Percentiles rank a stretch among this genome's conserved stretches.
Evolutionary conservation across 2,329 filamentous ascomycete species (phyloP).

Genomic region (Acephala macrosclerotiorum): DNA sequence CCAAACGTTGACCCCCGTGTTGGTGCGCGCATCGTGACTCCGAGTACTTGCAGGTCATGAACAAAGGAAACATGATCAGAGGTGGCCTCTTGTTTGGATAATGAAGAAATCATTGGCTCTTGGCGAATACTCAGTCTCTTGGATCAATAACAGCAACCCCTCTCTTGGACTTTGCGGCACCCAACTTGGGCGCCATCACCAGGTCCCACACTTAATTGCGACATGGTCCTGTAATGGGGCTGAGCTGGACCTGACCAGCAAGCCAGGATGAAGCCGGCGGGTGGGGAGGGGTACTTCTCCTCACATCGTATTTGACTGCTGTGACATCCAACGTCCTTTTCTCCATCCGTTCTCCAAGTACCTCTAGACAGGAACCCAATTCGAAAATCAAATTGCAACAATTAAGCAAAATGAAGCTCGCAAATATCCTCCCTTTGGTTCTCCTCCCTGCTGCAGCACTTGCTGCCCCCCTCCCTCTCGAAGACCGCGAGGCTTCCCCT

Average conservation of each 20-base stretch:
- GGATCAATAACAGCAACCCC: background rate
- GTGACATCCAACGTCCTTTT: background rate
- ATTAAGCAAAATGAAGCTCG: background rate
- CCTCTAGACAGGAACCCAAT: background rate
- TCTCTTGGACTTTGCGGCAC: background rate
- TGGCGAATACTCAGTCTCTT: background rate
- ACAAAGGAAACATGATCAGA: background rate
- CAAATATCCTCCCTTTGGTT: background rate
- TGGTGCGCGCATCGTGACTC: background rate
- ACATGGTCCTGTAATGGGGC: background rate
- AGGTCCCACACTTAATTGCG: background rate
- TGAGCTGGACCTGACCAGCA: slow-evolving; percentile 2
- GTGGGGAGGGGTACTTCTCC: background rate
- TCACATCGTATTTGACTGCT: background rate
- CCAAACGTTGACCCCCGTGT: background rate
- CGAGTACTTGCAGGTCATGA: background rate
- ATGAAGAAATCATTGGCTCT: background rate
- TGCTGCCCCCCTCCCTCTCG: slow-evolving; percentile 8
- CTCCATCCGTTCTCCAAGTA: background rate
- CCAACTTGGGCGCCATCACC: background rate
- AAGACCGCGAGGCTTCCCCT: background rate
- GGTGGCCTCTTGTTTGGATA: background rate
- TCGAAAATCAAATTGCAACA: background rate
- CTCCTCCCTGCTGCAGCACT: slow-evolving; percentile 3
- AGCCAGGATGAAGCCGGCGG: background rate